Percentiles rank a stretch among this genome's conserved stretches.
phyloP scores from a whole-genome alignment of 768 basidiomycete genomes.

The Mycena crocata region DNA sequence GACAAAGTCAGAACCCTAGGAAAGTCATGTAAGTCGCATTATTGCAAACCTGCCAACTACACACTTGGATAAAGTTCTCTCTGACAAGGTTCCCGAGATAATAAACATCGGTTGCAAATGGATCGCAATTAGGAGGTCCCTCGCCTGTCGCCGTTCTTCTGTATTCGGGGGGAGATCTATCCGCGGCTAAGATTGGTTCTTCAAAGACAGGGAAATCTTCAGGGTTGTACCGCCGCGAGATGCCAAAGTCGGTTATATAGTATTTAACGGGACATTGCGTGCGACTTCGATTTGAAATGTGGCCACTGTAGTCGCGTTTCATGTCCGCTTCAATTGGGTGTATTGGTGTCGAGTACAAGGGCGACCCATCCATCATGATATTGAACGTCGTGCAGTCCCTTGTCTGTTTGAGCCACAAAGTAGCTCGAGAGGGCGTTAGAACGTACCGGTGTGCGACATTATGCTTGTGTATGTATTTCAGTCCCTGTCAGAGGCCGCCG shows the following conservation, averaged over 20 bases:
- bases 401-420: neutral
- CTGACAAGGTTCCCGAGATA: slow-evolving; percentile 47
- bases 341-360: slow-evolving; percentile 24
- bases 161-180: slow-evolving; percentile 40
- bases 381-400: slow-evolving; percentile 37
- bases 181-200: slow-evolving; percentile 6
- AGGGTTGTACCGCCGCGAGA: slow-evolving; percentile 15
- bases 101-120: slow-evolving; percentile 50
- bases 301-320: neutral
- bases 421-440: neutral
- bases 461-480: no score
- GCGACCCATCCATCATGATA: slow-evolving; percentile 40
- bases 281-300: neutral
- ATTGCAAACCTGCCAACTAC: neutral
- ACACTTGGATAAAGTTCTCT: slow-evolving; percentile 27
- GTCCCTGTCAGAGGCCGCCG: slow-evolving; percentile 29
- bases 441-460: slow-evolving; percentile 29
- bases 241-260: slow-evolving; percentile 35
- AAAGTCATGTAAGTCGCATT: neutral
- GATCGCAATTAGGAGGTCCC: slow-evolving; percentile 37
- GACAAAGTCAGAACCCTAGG: neutral
- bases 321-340: slow-evolving; percentile 23
- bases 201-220: slow-evolving; percentile 1
- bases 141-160: no score
- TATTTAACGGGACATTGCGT: no score